Evolutionary conservation across 192 early-diverging fungal species (phyloP).

Genomic region (Backusella circina): DNA sequence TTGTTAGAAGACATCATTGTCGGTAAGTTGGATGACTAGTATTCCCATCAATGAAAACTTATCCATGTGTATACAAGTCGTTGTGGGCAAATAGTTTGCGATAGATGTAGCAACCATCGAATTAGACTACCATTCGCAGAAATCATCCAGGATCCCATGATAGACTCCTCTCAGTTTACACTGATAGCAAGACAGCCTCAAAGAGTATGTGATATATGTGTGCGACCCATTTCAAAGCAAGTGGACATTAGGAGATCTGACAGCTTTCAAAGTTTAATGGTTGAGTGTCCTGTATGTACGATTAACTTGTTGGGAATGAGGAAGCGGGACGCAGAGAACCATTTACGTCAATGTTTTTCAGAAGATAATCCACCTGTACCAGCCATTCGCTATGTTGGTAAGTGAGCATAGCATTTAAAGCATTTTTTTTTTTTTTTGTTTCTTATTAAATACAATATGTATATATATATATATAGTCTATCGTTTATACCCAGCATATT

Average conservation of each 20-base stretch:
- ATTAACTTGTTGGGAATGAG: conserved; percentile 28
- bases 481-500: conserved; percentile 22
- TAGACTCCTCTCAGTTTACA: conserved; percentile 8
- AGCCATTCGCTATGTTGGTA: conserved; percentile 65
- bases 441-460: not conserved
- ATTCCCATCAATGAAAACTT: not conserved
- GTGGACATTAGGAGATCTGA: not conserved
- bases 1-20: conserved; percentile 86
- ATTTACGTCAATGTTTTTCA: conserved; percentile 61
- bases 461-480: not conserved
- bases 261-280: conserved; percentile 62
- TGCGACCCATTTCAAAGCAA: conserved; percentile 12
- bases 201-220: conserved; percentile 20
- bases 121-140: conserved; percentile 45
- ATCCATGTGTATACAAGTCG: conserved; percentile 46
- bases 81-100: conserved; percentile 84
- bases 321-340: conserved; percentile 48
- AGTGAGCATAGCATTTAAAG: conserved; percentile 7
- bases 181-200: conserved; percentile 18
- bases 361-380: conserved; percentile 42
- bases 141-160: conserved; percentile 41
- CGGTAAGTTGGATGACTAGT: not conserved
- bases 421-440: too few relatives aligned
- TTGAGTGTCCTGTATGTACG: conserved; percentile 71
- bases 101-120: conserved; percentile 65